Percentiles rank a stretch among this genome's conserved stretches.
Evolutionary conservation across 345 rosid species (phyloP).

Genomic region (Eucalyptus tenuipes): DNA sequence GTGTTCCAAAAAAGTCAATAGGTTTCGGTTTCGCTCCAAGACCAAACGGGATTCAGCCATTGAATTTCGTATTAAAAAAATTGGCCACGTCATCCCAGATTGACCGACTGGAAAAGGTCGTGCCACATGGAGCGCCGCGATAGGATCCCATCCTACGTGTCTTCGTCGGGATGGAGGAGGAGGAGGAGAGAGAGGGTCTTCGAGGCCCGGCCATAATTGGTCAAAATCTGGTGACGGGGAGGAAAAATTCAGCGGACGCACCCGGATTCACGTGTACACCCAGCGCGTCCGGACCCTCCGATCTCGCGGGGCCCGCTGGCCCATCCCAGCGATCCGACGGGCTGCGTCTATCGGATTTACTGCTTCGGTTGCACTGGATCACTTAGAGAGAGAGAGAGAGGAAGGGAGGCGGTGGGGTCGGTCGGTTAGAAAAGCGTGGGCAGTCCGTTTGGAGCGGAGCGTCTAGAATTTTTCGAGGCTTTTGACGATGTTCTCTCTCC

Average conservation of each 20-base stretch:
- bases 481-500: neutral
- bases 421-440: neutral
- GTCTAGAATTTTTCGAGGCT: neutral
- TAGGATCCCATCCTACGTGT: neutral
- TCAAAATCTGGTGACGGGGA: neutral
- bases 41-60: neutral
- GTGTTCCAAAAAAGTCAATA: neutral
- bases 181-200: neutral
- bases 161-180: neutral
- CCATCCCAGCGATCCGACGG: neutral
- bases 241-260: neutral
- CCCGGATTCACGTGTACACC: neutral
- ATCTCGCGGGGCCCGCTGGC: neutral
- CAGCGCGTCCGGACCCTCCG: neutral
- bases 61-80: neutral
- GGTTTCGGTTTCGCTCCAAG: neutral
- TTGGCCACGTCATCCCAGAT: neutral
- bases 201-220: neutral
- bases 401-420: neutral
- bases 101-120: neutral
- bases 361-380: neutral
- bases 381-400: neutral
- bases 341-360: neutral
- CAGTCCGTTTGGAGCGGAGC: neutral
- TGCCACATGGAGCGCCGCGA: neutral